A percentile compares a stretch with the other conserved stretches of the same genome.
These are phyloP conservation scores for Botrytis byssoidea DNA, from an alignment of 2,329 filamentous ascomycete genomes.

Conservation along the genomic window DNA sequence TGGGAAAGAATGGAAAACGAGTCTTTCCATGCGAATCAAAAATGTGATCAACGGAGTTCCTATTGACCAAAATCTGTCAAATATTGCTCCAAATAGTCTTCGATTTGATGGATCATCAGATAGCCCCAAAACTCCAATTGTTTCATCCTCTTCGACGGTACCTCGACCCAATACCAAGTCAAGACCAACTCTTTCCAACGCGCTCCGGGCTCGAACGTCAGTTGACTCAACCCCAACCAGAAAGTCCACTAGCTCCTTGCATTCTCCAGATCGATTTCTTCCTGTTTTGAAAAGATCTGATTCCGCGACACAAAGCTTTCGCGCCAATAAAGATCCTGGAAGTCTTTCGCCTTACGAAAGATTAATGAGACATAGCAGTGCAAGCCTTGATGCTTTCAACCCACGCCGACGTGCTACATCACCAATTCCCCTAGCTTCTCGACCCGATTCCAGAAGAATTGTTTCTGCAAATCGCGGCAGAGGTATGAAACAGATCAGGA, in stretches of 20 bases:
- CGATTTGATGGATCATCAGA: conserved; percentile 20
- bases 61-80: conserved; percentile 4
- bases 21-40: conserved; percentile 14
- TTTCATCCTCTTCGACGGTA: conserved; percentile 24
- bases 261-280: conserved; percentile 58
- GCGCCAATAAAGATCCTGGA: conserved; percentile 49
- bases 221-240: conserved; percentile 24
- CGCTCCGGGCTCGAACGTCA: conserved; percentile 9
- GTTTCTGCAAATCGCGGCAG: conserved; percentile 33
- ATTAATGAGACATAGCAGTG: conserved; percentile 44
- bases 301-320: conserved; percentile 49
- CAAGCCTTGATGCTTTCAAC: conserved; percentile 53
- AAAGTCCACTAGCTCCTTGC: conserved; percentile 27
- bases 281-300: conserved; percentile 44
- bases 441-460: conserved; percentile 26
- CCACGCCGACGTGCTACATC: conserved; percentile 38
- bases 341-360: conserved; percentile 49
- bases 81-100: conserved; percentile 1
- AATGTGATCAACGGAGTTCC: conserved; percentile 7
- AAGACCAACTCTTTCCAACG: background rate
- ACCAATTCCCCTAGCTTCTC: conserved; percentile 27
- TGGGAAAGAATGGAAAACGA: conserved; percentile 5
- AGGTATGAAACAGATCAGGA: conserved; percentile 27
- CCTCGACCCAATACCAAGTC: conserved; percentile 26
- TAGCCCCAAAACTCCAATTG: background rate